Evolutionary conservation across 352 stramenopile genomes (phyloP).

Genomic region (Globisporangium cederbergense): DNA sequence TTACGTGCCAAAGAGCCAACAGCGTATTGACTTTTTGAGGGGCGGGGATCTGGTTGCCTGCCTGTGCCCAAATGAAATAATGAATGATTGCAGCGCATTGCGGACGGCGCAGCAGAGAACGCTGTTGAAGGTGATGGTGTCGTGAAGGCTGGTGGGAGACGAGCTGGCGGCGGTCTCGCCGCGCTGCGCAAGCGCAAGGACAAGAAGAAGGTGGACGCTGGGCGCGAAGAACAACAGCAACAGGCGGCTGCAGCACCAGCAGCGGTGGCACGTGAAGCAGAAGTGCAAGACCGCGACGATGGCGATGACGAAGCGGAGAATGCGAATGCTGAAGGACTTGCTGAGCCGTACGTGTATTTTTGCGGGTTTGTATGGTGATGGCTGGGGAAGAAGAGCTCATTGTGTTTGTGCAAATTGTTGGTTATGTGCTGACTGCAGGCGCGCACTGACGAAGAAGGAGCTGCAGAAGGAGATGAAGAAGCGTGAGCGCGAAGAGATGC

Average conservation of each 20-base stretch:
- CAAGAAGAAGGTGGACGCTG: constrained; percentile 37
- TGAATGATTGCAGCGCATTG: constrained; percentile 20
- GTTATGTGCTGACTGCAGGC: constrained; percentile 16
- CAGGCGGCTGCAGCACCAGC: constrained; percentile 12
- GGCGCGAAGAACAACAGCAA: constrained; percentile 19
- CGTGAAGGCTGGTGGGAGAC: constrained; percentile 35
- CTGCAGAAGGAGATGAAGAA: constrained; percentile 77
- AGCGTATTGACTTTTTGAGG: neutral
- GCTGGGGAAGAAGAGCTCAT: neutral
- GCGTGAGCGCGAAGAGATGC: constrained; percentile 68
- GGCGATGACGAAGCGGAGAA: constrained; percentile 21
- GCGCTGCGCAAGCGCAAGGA: constrained; percentile 66
- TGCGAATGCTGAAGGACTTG: constrained; percentile 14
- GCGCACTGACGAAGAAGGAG: constrained; percentile 71
- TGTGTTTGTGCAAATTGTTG: neutral
- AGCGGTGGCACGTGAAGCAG: constrained; percentile 10
- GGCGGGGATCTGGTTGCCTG: neutral
- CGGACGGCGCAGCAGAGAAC: constrained; percentile 19
- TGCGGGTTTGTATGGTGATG: neutral
- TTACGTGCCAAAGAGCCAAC: neutral
- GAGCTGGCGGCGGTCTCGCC: constrained; percentile 39
- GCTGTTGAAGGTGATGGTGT: constrained; percentile 25
- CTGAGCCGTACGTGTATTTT: constrained; percentile 37
- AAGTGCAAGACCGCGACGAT: constrained; percentile 8
- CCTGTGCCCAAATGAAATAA: neutral